Base-by-base conservation (phyloP, 371 early-diverging fungal genomes). In the Batkoa obscura region DNA sequence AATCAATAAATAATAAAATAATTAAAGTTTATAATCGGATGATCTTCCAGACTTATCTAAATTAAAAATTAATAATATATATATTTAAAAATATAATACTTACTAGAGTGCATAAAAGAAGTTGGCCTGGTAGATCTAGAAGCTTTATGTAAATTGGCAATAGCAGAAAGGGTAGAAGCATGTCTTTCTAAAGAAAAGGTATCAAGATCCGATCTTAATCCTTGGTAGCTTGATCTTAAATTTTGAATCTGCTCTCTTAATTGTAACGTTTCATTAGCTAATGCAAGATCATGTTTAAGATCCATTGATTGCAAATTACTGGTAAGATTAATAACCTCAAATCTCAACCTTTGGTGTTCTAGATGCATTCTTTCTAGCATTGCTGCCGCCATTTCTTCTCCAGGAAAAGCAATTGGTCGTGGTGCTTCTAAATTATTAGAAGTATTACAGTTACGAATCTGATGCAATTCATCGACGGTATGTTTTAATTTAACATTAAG, bases 1-100 rank as follows among this genome's bases (percentile, higher is more conserved):
- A 35, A 45, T 34, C 35, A 9, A 51, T 3, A 51, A 51, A 35
- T n/a, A 41, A 10, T 41, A 41, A 8, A 41, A 10, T 41, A 10
- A 41, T 50, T 36, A 50, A 50, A 50, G 51, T 35, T 50, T 50
- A 35, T 36, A 50, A 36, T 50, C 51, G 34, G 13, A 31, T 13
- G 34, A 36, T 15, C 34, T 50, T 30, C 32, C 31, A 4, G 51
- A 34, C 51, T 50, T 50, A 13, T 5, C 51, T 50, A 30, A 32
- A 12, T 32, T 32, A 50, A 9, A 50, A 10, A 34, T 15, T 13
- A 50, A 30, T 15, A 4, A 30, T 34, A 8, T 12, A 12, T 50
- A 50, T 35, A 30, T 32, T 50, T 23, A 30, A 35, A 8, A 17
- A 17, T 32, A 50, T 5, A 3, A 34, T 13, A 50, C 6, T 12